Evolutionary conservation across 2,329 filamentous ascomycete genomes (phyloP), one percentile per base, ranked within the genome.

Genomic region (Aphanoascus verrucosus): DNA sequence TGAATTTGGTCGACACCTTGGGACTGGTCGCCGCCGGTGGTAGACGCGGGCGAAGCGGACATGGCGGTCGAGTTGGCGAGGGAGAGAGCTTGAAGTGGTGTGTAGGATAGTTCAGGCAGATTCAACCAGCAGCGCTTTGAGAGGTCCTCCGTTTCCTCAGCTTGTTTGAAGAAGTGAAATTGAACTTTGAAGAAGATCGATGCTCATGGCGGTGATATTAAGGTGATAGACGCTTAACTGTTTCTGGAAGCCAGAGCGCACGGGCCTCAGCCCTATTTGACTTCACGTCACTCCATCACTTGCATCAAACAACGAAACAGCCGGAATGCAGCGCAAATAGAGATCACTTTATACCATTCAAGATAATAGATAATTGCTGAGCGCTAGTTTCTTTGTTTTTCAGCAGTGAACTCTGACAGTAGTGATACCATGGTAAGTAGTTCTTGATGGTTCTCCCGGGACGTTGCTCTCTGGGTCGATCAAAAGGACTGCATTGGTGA

Each of bases 1-100:
- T 88, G 89, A 71, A 97, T 90, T 70, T 94, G 88, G 72, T 91
- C 83, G 59, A 60, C 60, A 49, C 58, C 58, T 40, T 67, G 62
- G 2, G 46, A 42, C 61, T 72, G 71, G 56, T 58, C 60, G 54
- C 68, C 67, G 55, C 63, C 65, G 49, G 65, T 64, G 23, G 71
- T 67, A 34, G 72, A 64, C 31, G 69, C 65, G 31, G 73, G 72
- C 48, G 69, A 72, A 12, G 70, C 65, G 57, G 71, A 72, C 69
- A 72, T 61, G 38, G 49, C 34, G 31, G 38, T 20, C 8, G 31
- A 28, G 7, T 11, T 55, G 52, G 15, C 38, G 43, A 47, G 32
- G 46, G 49, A 28, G 23, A 17, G 31, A n/a, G 15, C 23, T 28
- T 28, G 23, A 3, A 28, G 23, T 3, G 7, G 23, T 3, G 7